Base-by-base conservation (phyloP, 495 filamentous ascomycete genomes). In the Aspergillus nidulans region DNA sequence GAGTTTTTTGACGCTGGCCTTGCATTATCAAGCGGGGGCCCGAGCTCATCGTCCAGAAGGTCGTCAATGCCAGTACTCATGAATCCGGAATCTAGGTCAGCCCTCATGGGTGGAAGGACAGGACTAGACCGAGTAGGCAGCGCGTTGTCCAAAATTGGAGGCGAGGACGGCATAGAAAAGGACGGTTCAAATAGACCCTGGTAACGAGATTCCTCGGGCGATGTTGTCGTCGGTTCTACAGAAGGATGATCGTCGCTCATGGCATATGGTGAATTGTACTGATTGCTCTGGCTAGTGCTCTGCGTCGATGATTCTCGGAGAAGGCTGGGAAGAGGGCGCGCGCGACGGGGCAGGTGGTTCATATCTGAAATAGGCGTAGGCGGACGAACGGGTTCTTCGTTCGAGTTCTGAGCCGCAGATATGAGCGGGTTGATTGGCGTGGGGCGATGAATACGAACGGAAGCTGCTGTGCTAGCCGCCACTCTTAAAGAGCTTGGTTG, bases 391-490 rank as follows among this genome's bases (percentile, higher is more conserved):
- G 85, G 77, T 56, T 90, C 88, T 62, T 94, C 88, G n/a, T 85
- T 63, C 38, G 86, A 81, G 26, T 72, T 77, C 19, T 74, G 61
- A 28, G 71, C 67, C n/a, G 64, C 58, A 58, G 74, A 53, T 36
- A 76, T 66, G 6, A 77, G 75, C 36, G 81, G 81, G 26, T 82
- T 82, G 18, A 81, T 68, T 7, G 85, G 79, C 26, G 88, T 81
- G 7, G 91, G 91, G 51, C 89, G 81, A 69, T 95, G 87, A 40
- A 86, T 84, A n/a, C 91, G 88, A 53, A 96, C 78, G 7, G 91
- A 95, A 16, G 89, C 89, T 26, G 91, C 83, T 15, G 90, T 92
- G 66, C 89, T 94, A 18, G 91, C 91, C 58, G 87, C 85, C 10
- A 95, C 90, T 50, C 91, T 79, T n/a, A 96, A 74, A 6, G 91